phyloP scores from a whole-genome alignment of 192 early-diverging fungal species.

The Podochytrium sp. region DNA sequence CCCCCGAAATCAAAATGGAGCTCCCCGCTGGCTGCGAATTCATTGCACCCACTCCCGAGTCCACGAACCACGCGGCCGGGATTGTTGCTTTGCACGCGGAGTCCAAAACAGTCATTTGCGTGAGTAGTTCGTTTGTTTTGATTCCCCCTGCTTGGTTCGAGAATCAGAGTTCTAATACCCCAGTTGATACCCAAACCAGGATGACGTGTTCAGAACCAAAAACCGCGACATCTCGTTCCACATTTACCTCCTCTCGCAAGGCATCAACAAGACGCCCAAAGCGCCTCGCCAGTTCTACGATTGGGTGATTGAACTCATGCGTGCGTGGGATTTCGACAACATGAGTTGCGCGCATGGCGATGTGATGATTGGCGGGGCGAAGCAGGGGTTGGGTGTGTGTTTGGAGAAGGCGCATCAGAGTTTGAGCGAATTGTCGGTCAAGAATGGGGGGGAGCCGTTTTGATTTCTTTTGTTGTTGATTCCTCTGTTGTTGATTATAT shows the following conservation, averaged over 20 bases:
- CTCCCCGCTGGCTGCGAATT: conserved; percentile 26
- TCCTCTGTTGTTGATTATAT: no score
- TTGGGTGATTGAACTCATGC: conserved; percentile 19
- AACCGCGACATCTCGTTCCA: conserved; percentile 23
- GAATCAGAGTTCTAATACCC: background rate
- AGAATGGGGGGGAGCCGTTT: background rate
- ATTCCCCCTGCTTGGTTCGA: background rate
- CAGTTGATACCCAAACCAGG: background rate
- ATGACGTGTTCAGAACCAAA: conserved; percentile 11
- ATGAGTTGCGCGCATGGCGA: conserved; percentile 23
- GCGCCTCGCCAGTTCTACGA: conserved; percentile 22
- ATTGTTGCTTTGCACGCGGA: conserved; percentile 31
- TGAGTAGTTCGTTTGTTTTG: background rate
- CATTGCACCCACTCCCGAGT: conserved; percentile 15
- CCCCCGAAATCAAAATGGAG: background rate
- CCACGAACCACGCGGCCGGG: conserved; percentile 24
- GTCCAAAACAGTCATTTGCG: conserved; percentile 25
- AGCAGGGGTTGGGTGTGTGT: background rate
- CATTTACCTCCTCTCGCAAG: background rate
- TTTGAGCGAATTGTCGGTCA: conserved; percentile 7
- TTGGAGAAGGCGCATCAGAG: conserved; percentile 6
- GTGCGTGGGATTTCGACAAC: conserved; percentile 36
- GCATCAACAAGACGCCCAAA: conserved; percentile 16
- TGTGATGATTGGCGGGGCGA: conserved; percentile 28
- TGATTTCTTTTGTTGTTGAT: no score